phyloP scores from a whole-genome alignment of 2,329 filamentous ascomycete genomes.

The Ceratocystiopsis minuta region DNA sequence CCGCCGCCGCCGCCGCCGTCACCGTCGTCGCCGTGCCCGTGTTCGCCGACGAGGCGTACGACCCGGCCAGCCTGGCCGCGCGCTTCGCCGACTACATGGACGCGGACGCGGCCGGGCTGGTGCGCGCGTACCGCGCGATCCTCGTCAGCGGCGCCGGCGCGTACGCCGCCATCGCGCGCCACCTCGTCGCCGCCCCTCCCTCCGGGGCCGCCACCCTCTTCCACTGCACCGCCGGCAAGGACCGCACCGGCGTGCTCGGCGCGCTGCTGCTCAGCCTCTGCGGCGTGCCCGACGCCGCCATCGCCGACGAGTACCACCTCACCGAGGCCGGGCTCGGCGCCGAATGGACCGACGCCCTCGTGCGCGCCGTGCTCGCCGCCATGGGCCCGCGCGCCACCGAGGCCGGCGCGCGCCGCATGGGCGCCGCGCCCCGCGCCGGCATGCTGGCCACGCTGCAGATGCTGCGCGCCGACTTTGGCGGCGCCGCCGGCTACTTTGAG shows the following conservation, averaged over 20 bases:
- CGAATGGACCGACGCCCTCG: constrained; percentile 29
- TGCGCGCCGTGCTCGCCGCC: constrained; percentile 28
- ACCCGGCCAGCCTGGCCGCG: constrained; percentile 42
- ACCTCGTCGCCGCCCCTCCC: constrained; percentile 27
- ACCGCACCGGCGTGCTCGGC: constrained; percentile 54
- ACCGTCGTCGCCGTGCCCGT: constrained; percentile 39
- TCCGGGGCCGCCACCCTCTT: constrained; percentile 17
- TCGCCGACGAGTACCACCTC: constrained; percentile 52
- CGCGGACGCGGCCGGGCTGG: constrained; percentile 19
- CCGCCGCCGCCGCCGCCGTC: no score
- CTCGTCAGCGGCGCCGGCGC: constrained; percentile 34
- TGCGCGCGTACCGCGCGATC: constrained; percentile 28
- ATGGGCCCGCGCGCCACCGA: constrained; percentile 25
- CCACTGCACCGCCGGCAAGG: constrained; percentile 64
- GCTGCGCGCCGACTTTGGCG: constrained; percentile 41
- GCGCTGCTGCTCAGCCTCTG: constrained; percentile 47
- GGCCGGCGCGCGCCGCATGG: constrained; percentile 25
- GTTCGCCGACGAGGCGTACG: constrained; percentile 42
- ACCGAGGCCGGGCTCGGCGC: constrained; percentile 42
- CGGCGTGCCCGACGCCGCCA: constrained; percentile 36
- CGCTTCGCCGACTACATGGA: constrained; percentile 42
- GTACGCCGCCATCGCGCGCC: constrained; percentile 18
- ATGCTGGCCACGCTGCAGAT: constrained; percentile 33
- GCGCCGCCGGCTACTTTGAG: constrained; percentile 44
- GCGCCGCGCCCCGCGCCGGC: constrained; percentile 26